Percentiles rank a stretch among this genome's conserved stretches.
phyloP scores from a whole-genome alignment of 225 moss, liverwort and hornwort species.

The Marchantia paleacea region DNA sequence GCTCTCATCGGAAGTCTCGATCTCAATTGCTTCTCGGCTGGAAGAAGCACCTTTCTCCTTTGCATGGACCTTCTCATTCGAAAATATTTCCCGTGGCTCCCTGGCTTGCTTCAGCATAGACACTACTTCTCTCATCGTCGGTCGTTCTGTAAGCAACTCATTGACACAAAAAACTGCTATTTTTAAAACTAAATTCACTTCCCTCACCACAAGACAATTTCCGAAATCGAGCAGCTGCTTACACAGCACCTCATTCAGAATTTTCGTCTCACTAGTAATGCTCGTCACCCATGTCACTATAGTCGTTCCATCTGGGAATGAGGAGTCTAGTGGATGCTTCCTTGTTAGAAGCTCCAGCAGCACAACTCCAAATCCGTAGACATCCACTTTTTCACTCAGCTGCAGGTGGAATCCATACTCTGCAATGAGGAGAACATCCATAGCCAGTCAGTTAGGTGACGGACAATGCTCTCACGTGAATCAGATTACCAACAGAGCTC shows the following conservation, averaged over 20 bases:
- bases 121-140: slow-evolving; percentile 33
- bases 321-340: slow-evolving; percentile 21
- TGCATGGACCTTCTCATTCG: no score
- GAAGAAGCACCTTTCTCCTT: no score
- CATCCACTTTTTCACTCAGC: slow-evolving; percentile 32
- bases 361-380: slow-evolving; percentile 38
- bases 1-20: no score
- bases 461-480: no score
- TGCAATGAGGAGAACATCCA: background rate
- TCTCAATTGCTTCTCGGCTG: no score
- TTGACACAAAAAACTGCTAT: slow-evolving; percentile 23
- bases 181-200: slow-evolving; percentile 11
- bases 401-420: slow-evolving; percentile 25
- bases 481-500: no score
- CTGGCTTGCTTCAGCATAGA: background rate
- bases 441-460: no score
- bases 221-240: background rate
- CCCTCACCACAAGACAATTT: background rate
- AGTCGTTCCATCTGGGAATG: slow-evolving; percentile 22
- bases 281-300: slow-evolving; percentile 22
- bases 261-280: background rate
- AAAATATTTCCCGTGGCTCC: background rate
- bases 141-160: slow-evolving; percentile 13
- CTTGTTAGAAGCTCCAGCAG: slow-evolving; percentile 35
- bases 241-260: slow-evolving; percentile 11